Percentiles rank a stretch among this genome's conserved stretches.
phyloP scores from a whole-genome alignment of 192 early-diverging fungal species.

The Umbelopsis sp. region DNA sequence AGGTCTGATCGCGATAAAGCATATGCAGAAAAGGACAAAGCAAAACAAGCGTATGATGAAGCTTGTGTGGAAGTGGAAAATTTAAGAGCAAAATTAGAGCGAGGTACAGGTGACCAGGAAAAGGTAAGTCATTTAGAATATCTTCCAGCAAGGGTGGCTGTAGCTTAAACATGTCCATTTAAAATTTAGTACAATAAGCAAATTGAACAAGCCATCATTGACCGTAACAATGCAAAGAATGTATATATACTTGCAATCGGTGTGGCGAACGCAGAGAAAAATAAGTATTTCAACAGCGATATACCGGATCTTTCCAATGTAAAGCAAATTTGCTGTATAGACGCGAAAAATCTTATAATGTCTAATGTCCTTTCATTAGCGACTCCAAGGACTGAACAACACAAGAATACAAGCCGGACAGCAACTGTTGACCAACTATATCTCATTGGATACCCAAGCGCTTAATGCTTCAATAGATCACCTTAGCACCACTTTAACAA shows the following conservation, averaged over 20 bases:
- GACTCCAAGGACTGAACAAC: slow-evolving; percentile 63
- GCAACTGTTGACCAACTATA: slow-evolving; percentile 55
- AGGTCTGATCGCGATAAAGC: slow-evolving; percentile 60
- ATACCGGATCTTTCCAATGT: slow-evolving; percentile 64
- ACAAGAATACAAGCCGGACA: slow-evolving; percentile 56
- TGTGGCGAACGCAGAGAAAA: slow-evolving; percentile 64
- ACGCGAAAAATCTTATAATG: background rate
- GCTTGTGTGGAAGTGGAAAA: slow-evolving; percentile 66
- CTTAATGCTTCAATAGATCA: slow-evolving; percentile 37
- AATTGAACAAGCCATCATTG: slow-evolving; percentile 60
- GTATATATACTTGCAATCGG: slow-evolving; percentile 65
- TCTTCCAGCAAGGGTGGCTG: slow-evolving; percentile 26
- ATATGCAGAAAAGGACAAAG: slow-evolving; percentile 64
- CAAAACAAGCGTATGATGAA: slow-evolving; percentile 65
- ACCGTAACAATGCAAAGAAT: slow-evolving; percentile 76
- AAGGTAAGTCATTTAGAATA: slow-evolving; percentile 53
- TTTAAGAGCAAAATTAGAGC: slow-evolving; percentile 57
- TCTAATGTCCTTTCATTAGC: slow-evolving; percentile 33
- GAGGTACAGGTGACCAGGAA: slow-evolving; percentile 60
- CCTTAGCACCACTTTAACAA: slow-evolving; percentile 34
- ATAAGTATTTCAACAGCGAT: slow-evolving; percentile 64
- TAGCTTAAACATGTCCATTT: background rate
- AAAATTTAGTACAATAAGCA: slow-evolving; percentile 40
- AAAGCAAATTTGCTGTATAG: slow-evolving; percentile 13
- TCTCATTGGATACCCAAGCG: slow-evolving; percentile 46